Conservation (phyloP, 2,329 filamentous ascomycete species). For the Hymenoscyphus fructigenus region DNA sequence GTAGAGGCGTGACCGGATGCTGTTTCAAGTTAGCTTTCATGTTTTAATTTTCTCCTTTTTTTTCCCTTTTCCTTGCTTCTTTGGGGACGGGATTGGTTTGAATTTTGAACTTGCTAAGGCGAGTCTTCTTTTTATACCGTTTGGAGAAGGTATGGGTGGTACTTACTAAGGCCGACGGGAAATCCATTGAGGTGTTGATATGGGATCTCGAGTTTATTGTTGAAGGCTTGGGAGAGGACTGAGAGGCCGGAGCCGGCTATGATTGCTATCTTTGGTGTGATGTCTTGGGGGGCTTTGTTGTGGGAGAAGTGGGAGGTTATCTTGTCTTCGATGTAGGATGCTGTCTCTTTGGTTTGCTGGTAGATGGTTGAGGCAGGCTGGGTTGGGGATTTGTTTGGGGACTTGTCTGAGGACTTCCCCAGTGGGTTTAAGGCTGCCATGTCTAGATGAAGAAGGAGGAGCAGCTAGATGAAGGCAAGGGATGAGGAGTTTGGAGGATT, state of each 20-base stretch:
- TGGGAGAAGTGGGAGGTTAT: neutral
- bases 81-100: no score
- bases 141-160: neutral
- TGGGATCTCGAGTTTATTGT: neutral
- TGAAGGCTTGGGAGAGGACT: neutral
- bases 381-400: neutral
- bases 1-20: slow-evolving; percentile 22
- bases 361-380: neutral
- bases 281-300: neutral
- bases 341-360: neutral
- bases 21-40: slow-evolving; percentile 8
- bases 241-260: neutral
- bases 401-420: no score
- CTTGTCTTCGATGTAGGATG: neutral
- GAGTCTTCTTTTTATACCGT: no score
- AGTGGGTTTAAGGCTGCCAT: neutral
- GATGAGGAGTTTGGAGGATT: no score
- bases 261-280: neutral
- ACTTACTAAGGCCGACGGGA: neutral
- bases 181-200: neutral
- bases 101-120: no score
- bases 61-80: no score
- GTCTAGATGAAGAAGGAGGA: neutral
- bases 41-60: neutral
- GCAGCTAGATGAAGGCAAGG: no score